These are phyloP conservation scores for Leptomonas pyrrhocoris DNA, from an alignment of 208 protist genomes.

Conservation along the genomic window DNA sequence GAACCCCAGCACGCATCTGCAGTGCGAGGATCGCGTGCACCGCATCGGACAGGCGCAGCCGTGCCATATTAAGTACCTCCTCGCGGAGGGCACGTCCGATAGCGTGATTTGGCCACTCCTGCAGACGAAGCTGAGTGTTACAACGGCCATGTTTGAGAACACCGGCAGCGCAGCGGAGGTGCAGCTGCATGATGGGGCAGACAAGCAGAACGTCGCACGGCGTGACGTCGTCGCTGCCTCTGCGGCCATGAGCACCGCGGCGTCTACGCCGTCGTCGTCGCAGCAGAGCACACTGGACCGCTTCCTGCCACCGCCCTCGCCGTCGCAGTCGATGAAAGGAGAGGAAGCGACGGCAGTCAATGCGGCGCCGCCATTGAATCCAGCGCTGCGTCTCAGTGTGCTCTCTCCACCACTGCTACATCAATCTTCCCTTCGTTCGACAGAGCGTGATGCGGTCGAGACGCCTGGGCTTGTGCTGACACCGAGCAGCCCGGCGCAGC, in stretches of 20 bases:
- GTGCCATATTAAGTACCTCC: slow-evolving; percentile 93
- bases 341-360: background rate
- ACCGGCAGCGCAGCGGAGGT: slow-evolving; percentile 22
- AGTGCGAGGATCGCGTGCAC: slow-evolving; percentile 97
- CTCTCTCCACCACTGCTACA: background rate
- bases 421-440: background rate
- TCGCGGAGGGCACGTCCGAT: slow-evolving; percentile 91
- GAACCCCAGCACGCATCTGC: slow-evolving; percentile 95
- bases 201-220: slow-evolving; percentile 49
- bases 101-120: slow-evolving; percentile 92
- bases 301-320: slow-evolving; percentile 29
- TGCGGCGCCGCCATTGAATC: background rate
- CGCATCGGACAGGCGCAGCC: slow-evolving; percentile 93
- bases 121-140: slow-evolving; percentile 86
- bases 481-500: slow-evolving; percentile 6
- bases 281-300: slow-evolving; percentile 60
- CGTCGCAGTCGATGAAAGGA: slow-evolving; percentile 3
- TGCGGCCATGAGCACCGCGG: background rate
- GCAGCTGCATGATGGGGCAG: slow-evolving; percentile 39
- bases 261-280: slow-evolving; percentile 23
- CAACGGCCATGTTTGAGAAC: slow-evolving; percentile 74
- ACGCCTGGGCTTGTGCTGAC: slow-evolving; percentile 13
- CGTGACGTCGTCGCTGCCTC: slow-evolving; percentile 34
- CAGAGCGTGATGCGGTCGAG: background rate
- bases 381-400: background rate